phyloP scores from a whole-genome alignment of 257 asterid species.

The Ajuga chamaepitys region DNA sequence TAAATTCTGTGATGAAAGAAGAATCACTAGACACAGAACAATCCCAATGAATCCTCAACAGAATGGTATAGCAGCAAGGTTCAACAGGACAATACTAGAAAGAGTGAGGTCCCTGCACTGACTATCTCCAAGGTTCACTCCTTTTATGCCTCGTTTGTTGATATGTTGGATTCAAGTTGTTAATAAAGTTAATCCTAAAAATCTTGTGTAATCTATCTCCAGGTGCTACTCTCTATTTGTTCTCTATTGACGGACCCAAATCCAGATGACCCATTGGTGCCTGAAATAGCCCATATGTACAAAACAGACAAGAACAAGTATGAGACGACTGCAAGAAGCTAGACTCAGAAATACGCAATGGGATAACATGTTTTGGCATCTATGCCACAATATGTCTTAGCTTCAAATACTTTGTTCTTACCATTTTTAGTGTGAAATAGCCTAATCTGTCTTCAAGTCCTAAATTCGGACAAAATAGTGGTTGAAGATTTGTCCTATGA shows the following conservation, averaged over 20 bases:
- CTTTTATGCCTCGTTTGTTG: not conserved
- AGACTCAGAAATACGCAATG: conserved; percentile 45
- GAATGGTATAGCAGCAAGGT: too few species aligned
- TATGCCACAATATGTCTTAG: not conserved
- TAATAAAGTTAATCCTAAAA: not conserved
- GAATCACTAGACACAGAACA: too few species aligned
- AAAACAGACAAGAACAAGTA: conserved; percentile 37
- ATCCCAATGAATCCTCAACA: too few species aligned
- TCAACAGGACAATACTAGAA: too few species aligned
- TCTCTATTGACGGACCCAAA: conserved; percentile 45
- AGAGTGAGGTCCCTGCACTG: conserved; percentile 28
- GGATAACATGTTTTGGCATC: conserved; percentile 21
- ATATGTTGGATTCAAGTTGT: not conserved
- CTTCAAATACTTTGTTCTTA: not conserved
- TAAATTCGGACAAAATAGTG: not conserved
- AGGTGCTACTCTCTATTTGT: conserved; percentile 43
- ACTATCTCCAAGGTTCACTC: conserved; percentile 32
- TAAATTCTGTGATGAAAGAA: too few species aligned
- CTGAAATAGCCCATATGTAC: conserved; percentile 42
- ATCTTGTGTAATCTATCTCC: not conserved
- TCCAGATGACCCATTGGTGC: conserved; percentile 44
- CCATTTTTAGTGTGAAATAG: conserved; percentile 7
- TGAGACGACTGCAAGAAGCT: conserved; percentile 40
- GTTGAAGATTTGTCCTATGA: not conserved
- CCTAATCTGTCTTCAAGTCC: conserved; percentile 11